phyloP scores from a whole-genome alignment of 805 yeast genomes.

The Zygosaccharomyces rouxii region DNA sequence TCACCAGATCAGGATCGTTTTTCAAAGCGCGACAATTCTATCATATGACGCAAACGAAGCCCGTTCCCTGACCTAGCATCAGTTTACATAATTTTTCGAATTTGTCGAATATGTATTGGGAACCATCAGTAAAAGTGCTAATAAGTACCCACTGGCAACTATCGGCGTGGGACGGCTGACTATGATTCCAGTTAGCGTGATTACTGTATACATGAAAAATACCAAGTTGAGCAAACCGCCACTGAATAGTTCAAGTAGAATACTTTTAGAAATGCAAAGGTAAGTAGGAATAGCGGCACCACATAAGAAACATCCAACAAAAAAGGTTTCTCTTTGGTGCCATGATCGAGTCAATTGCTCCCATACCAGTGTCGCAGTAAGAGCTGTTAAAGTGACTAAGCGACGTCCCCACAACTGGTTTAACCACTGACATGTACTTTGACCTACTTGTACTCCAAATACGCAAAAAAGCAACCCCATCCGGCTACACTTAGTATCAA shows the following conservation, averaged over 20 bases:
- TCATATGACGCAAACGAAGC: background rate
- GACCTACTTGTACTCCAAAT: slow-evolving; percentile 2
- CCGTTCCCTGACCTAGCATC: background rate
- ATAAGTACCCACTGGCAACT: background rate
- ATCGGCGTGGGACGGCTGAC: slow-evolving; percentile 1
- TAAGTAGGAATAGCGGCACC: slow-evolving; percentile 4
- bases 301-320: background rate
- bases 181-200: background rate
- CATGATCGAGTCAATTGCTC: background rate
- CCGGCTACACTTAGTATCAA: background rate
- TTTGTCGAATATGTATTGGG: background rate
- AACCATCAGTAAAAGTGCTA: background rate
- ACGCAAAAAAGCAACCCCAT: slow-evolving; percentile 5
- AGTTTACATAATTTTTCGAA: background rate
- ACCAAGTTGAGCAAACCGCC: background rate
- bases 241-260: background rate
- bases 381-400: background rate
- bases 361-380: background rate
- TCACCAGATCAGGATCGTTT: slow-evolving; percentile 3
- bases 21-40: slow-evolving; percentile 4
- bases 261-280: background rate
- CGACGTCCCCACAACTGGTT: background rate
- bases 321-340: background rate
- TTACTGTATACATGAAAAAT: background rate
- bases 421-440: background rate